These are phyloP conservation scores for Lepiota brunneoincarnata DNA, from an alignment of 768 basidiomycete species.

Conservation along the genomic window DNA sequence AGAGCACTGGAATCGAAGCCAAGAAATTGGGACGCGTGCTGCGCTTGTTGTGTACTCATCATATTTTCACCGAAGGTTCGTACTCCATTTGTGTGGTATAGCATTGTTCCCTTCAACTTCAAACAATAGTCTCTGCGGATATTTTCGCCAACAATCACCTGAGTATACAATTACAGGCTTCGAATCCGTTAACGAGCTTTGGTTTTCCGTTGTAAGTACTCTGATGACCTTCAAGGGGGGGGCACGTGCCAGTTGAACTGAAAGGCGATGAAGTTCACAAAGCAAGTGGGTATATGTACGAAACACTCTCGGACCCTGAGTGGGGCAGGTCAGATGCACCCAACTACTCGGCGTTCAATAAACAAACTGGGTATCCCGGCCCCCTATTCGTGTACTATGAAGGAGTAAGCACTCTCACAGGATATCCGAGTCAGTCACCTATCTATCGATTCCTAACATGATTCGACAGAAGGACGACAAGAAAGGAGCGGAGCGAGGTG, in stretches of 20 bases:
- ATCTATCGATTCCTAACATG: neutral
- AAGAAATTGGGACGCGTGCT: conserved; percentile 31
- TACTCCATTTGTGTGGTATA: too few species aligned
- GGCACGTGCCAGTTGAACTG: too few species aligned
- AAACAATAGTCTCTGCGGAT: conserved; percentile 18
- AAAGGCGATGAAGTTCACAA: conserved; percentile 17
- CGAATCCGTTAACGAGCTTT: conserved; percentile 22
- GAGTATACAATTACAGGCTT: conserved; percentile 28
- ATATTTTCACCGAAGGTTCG: conserved; percentile 35
- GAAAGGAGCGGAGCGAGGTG: conserved; percentile 3
- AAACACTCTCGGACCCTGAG: conserved; percentile 31
- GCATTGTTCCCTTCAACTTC: too few species aligned
- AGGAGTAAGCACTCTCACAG: conserved; percentile 11
- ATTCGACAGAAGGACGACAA: neutral
- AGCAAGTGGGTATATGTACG: conserved; percentile 22
- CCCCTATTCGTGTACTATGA: conserved; percentile 17
- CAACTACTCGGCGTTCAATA: conserved; percentile 1
- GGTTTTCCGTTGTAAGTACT: conserved; percentile 22
- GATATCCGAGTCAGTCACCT: too few species aligned
- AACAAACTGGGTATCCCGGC: conserved; percentile 12
- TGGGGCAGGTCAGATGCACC: conserved; percentile 22
- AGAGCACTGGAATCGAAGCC: conserved; percentile 21
- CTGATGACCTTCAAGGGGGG: too few species aligned
- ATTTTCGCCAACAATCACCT: conserved; percentile 42
- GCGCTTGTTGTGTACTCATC: conserved; percentile 28